Conservation (phyloP, 352 stramenopile species). For the Elongisporangium prolatum region DNA sequence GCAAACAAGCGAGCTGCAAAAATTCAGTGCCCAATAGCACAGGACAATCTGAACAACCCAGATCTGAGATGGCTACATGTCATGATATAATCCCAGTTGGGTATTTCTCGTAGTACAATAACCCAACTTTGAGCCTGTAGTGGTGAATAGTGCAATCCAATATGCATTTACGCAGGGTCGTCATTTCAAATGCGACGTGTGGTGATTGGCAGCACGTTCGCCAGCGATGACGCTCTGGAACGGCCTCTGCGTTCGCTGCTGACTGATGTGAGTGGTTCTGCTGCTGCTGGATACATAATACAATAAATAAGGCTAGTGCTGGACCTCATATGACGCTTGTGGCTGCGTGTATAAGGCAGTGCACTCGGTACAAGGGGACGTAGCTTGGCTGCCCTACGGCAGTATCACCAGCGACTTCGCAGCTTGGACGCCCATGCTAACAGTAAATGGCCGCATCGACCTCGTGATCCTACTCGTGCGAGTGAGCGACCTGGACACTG, state of each 20-base stretch:
- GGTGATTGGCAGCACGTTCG: conserved; percentile 51
- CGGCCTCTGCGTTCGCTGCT: conserved; percentile 47
- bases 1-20: too few relatives aligned
- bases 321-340: not conserved
- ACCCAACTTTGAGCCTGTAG: not conserved
- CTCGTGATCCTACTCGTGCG: conserved; percentile 59
- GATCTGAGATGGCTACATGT: not conserved
- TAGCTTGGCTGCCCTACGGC: conserved; percentile 62
- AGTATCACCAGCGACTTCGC: conserved; percentile 23
- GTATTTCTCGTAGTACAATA: not conserved
- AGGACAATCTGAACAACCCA: too few relatives aligned
- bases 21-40: too few relatives aligned
- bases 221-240: conserved; percentile 49
- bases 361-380: conserved; percentile 14
- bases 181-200: conserved; percentile 16
- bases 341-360: conserved; percentile 20
- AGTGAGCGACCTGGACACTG: conserved; percentile 43
- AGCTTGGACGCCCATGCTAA: conserved; percentile 19
- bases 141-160: not conserved
- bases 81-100: not conserved
- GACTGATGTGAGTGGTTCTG: conserved; percentile 28
- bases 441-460: conserved; percentile 13
- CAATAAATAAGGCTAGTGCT: conserved; percentile 4
- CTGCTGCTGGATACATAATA: not conserved
- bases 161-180: not conserved